A percentile compares a stretch with the other conserved stretches of the same genome.
Conservation (phyloP, 1,284 basidiomycete genomes). For the Cryptococcus jaspeensis region DNA sequence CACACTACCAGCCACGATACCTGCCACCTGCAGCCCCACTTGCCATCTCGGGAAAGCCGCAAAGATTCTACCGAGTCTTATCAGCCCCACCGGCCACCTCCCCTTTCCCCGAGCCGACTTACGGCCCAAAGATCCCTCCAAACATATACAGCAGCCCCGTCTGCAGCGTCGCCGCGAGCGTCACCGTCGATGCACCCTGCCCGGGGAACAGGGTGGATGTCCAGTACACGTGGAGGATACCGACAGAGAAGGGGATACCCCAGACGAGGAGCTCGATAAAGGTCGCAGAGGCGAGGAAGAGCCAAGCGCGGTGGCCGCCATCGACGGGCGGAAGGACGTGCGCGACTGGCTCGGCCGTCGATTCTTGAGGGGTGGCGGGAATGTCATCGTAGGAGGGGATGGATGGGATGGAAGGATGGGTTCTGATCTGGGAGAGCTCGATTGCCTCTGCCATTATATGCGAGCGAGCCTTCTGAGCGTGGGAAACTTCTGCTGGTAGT, state of each 20-base stretch:
- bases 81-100: no score
- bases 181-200: slow-evolving; percentile 31
- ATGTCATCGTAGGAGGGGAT: background rate
- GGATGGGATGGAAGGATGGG: no score
- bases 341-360: slow-evolving; percentile 2
- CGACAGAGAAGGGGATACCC: slow-evolving; percentile 43
- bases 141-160: slow-evolving; percentile 45
- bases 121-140: slow-evolving; percentile 38
- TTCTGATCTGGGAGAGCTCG: no score
- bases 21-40: slow-evolving; percentile 25
- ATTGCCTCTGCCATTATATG: no score
- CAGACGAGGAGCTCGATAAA: slow-evolving; percentile 41
- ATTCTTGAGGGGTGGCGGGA: slow-evolving; percentile 3
- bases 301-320: slow-evolving; percentile 40
- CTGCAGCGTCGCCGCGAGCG: slow-evolving; percentile 46
- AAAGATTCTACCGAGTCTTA: slow-evolving; percentile 26
- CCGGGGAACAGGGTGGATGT: slow-evolving; percentile 35
- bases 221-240: slow-evolving; percentile 47
- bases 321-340: slow-evolving; percentile 46
- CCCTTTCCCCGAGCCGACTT: slow-evolving; percentile 10
- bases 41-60: slow-evolving; percentile 29
- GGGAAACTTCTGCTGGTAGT: no score
- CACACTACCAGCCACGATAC: slow-evolving; percentile 24
- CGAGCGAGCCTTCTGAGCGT: no score
- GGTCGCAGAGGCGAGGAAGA: slow-evolving; percentile 41